These are phyloP conservation scores for Geotrichum europaeum DNA, from an alignment of 1,139 yeast genomes.

Conservation along the genomic window DNA sequence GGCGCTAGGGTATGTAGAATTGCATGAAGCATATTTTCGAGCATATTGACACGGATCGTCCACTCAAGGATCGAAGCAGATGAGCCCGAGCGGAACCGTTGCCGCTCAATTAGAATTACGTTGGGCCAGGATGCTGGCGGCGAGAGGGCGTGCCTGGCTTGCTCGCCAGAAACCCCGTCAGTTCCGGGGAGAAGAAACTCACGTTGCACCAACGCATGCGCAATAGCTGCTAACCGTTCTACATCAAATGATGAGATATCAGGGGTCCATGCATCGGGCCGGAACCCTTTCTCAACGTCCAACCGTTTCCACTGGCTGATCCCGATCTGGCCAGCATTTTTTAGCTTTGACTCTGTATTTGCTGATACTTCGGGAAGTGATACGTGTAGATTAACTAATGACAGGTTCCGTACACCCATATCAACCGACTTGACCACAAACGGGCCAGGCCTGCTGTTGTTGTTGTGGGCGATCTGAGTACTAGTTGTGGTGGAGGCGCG, in stretches of 20 bases:
- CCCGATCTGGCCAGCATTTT: constrained; percentile 27
- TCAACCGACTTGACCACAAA: constrained; percentile 37
- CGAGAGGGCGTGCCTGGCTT: background rate
- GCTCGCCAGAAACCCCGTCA: background rate
- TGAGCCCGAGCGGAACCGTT: constrained; percentile 47
- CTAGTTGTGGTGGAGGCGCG: background rate
- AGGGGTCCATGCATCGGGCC: constrained; percentile 10
- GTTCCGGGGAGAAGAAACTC: constrained; percentile 14
- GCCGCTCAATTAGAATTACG: constrained; percentile 48
- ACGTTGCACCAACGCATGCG: constrained; percentile 24
- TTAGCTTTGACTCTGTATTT: constrained; percentile 9
- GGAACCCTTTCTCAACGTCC: constrained; percentile 35
- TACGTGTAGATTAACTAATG: constrained; percentile 32
- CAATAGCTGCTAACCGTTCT: constrained; percentile 21
- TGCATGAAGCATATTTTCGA: constrained; percentile 47
- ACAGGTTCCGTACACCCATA: constrained; percentile 42
- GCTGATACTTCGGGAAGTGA: constrained; percentile 1
- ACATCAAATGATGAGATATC: constrained; percentile 23
- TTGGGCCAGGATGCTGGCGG: constrained; percentile 31
- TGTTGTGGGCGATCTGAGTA: background rate
- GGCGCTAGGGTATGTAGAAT: constrained; percentile 17
- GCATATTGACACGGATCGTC: constrained; percentile 46
- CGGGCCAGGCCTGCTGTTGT: background rate
- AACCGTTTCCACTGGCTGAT: constrained; percentile 43
- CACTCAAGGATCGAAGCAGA: constrained; percentile 44